Base-by-base conservation (phyloP, 2,329 filamentous ascomycete species). In the Ramularia endophylla region DNA sequence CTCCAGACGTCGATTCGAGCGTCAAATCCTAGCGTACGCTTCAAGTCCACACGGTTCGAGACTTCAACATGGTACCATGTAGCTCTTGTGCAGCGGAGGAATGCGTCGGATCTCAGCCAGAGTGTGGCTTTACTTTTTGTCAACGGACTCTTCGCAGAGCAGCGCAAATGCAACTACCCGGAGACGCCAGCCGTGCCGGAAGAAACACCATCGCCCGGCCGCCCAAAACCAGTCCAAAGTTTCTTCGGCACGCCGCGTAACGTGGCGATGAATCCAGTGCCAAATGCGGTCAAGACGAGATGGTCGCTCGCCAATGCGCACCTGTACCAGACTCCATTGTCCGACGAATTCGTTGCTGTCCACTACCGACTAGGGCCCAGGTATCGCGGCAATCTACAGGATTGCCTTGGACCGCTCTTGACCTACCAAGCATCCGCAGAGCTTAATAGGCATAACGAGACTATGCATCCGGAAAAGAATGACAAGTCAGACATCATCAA, bases 361-460 rank as follows among this genome's bases (percentile, higher is more conserved):
- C 87, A 95, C 56, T 87, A 84, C 60, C 85, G 89, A 36, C 80
- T 98, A 13, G 90, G 92, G 0, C 85, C 88, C 17, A 80, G 87
- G 35, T 98, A 98, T 55, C 83, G 87, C 58, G 92, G 92, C 12
- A 98, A 98, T 60, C 95, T 94, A 54, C 92, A 98, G 65, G 92
- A 98, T 59, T 92, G 87, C 53, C 74, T 98, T 11, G 92, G 94
- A 4, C 90, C 88, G 2, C 94, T 98, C 57, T 88, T 97, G 59
- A 98, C 94, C 0, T 98, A 98, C 60, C 81, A 85, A 55, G 90
- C 92, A 5, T 97, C 92, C 1, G 90, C 92, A 6, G 82, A 86
- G 40, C 70, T 98, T 28, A 92, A 94, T 44, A 74, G 95, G 39
- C 83, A 90, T 33, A 97, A 97, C 55, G 92, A 98, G 59, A 79